Evolutionary conservation across 1,139 yeast species (phyloP).

Genomic region (Suhomyces atakaporum): DNA sequence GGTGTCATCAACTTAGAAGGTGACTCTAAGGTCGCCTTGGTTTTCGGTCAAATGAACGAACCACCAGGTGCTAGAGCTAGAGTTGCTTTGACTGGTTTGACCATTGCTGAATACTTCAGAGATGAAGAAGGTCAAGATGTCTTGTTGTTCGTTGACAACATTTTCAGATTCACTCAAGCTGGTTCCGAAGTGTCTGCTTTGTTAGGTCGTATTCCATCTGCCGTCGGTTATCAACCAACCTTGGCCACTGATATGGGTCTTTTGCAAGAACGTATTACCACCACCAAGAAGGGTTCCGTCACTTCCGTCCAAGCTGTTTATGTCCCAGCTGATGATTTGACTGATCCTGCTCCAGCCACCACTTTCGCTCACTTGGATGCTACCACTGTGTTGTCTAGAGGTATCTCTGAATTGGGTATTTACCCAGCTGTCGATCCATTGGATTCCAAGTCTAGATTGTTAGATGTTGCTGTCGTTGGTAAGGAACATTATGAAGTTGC

Average conservation of each 20-base stretch:
- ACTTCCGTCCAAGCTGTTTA: conserved; percentile 99
- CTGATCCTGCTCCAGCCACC: conserved; percentile 99
- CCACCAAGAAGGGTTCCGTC: conserved; percentile 99
- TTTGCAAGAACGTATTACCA: conserved; percentile 99
- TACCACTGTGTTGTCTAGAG: conserved; percentile 99
- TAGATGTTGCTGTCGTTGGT: conserved; percentile 96
- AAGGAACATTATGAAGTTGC: conserved; percentile 98
- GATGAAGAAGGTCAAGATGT: conserved; percentile 99
- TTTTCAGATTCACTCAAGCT: conserved; percentile 99
- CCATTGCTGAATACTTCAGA: conserved; percentile 99
- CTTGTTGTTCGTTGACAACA: conserved; percentile 98
- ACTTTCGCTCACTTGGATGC: conserved; percentile 99
- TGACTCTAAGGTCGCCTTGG: conserved; percentile 99
- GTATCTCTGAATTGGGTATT: conserved; percentile 99
- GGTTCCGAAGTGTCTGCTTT: conserved; percentile 99
- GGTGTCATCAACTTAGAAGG: conserved; percentile 99
- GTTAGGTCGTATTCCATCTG: conserved; percentile 99
- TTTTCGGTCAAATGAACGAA: conserved; percentile 99
- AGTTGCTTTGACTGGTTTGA: conserved; percentile 99
- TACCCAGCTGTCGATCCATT: conserved; percentile 99
- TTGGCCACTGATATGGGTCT: conserved; percentile 99
- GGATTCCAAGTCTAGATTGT: conserved; percentile 98
- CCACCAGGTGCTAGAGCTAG: conserved; percentile 99
- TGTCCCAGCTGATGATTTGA: conserved; percentile 99
- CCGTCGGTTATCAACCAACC: conserved; percentile 99